phyloP scores from a whole-genome alignment of 495 filamentous ascomycete genomes.

The Hypoxylon lenormandii region DNA sequence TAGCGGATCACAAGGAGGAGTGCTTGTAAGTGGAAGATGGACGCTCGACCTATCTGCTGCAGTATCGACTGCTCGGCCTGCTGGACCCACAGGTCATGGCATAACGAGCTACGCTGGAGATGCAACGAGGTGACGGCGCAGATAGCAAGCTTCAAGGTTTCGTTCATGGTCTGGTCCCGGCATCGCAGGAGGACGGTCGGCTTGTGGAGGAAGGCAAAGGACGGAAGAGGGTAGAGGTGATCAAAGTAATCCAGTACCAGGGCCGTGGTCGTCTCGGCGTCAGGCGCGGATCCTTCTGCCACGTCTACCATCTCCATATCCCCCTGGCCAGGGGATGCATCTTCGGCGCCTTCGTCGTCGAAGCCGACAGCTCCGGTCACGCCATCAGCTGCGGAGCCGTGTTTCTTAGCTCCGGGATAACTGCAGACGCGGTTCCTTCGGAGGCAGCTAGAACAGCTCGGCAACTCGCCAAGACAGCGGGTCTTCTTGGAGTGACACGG shows the following conservation, averaged over 20 bases:
- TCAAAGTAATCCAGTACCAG: conserved; percentile 48
- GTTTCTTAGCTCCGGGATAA: conserved; percentile 30
- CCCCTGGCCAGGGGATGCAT: conserved; percentile 14
- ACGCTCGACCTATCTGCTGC: conserved; percentile 45
- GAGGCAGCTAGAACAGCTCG: conserved; percentile 45
- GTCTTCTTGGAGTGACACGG: conserved; percentile 49
- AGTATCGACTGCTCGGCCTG: conserved; percentile 47
- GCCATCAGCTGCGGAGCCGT: conserved; percentile 2
- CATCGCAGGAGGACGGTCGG: conserved; percentile 44
- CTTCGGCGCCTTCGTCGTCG: conserved; percentile 8
- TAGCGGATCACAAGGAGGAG: conserved; percentile 50
- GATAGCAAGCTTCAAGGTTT: conserved; percentile 43
- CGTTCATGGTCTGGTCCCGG: conserved; percentile 39
- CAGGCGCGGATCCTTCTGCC: conserved; percentile 16
- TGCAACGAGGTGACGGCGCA: conserved; percentile 49
- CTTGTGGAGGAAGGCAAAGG: conserved; percentile 49
- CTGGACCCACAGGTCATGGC: conserved; percentile 43
- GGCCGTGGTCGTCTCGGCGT: conserved; percentile 16
- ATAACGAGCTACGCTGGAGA: conserved; percentile 38
- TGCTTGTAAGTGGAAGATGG: conserved; percentile 49
- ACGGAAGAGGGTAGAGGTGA: conserved; percentile 49
- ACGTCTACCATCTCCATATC: conserved; percentile 21
- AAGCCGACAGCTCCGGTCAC: background rate
- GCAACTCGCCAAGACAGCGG: conserved; percentile 45
- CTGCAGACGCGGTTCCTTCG: conserved; percentile 37